Conservation (phyloP, 2,329 filamentous ascomycete genomes). For the Phialocephala subalpina region DNA sequence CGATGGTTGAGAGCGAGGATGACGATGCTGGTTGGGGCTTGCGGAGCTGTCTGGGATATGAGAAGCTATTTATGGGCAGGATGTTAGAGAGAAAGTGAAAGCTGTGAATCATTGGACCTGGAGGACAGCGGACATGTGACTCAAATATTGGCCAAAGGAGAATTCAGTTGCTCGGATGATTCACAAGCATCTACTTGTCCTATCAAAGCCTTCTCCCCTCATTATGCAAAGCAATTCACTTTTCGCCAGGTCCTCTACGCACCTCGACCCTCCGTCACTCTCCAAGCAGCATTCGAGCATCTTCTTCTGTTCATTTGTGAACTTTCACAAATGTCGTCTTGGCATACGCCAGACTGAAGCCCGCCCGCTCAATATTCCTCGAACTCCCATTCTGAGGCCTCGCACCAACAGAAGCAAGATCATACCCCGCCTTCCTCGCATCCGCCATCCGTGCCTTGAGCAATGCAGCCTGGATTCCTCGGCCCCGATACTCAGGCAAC, state of each 20-base stretch:
- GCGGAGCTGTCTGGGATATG: background rate
- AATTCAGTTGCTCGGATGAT: background rate
- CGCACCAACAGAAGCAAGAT: conserved; percentile 14
- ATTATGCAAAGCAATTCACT: background rate
- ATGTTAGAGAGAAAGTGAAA: background rate
- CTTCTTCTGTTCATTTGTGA: no score
- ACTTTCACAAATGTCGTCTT: conserved; percentile 10
- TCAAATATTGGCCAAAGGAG: background rate
- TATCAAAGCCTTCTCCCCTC: background rate
- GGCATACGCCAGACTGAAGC: conserved; percentile 19
- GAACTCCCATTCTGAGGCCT: conserved; percentile 17
- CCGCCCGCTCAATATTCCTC: conserved; percentile 20
- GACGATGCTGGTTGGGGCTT: background rate
- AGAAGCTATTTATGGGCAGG: background rate
- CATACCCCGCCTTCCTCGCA: conserved; percentile 18
- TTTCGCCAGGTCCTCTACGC: background rate
- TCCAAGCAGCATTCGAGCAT: no score
- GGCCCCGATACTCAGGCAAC: conserved; percentile 14
- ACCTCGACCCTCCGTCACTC: background rate
- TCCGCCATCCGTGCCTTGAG: conserved; percentile 13
- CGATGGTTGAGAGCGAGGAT: background rate
- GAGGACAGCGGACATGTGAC: no score
- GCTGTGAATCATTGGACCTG: background rate
- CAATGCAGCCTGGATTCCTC: conserved; percentile 15
- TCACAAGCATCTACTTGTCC: background rate